Evolutionary conservation across 1,139 yeast genomes (phyloP), one percentile per base, ranked within the genome.

Genomic region (Yamadazyma jaroonii): DNA sequence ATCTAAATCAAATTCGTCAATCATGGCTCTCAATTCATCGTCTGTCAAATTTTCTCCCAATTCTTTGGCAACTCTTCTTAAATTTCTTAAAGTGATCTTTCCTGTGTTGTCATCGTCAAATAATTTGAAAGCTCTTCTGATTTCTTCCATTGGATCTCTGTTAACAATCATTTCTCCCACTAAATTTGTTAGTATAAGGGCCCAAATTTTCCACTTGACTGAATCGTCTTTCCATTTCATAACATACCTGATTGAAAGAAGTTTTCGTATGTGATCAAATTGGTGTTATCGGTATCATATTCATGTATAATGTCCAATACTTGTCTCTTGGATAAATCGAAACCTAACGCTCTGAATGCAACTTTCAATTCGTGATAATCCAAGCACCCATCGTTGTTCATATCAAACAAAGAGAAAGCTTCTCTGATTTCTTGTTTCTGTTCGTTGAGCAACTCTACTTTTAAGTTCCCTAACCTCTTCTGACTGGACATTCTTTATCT

Each of bases 1-100:
- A 59, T 94, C 97, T 42, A 92, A 66, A 62, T 94, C 99, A 56
- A 94, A 94, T 61, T 92, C 98, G 46, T 90, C 97, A 48, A 94
- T 92, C 98, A 94, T 92, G 9, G 97, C 97, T 48, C 85, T 76
- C 40, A 94, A 70, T 53, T 94, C 98, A 43, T 89, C 96, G 48
- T 92, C 98, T 8, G 88, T 84, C 42, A 94, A 67, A 52, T 84
- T 86, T 59, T 94, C 98, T 1, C 97, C 97, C 44, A 94, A 66
- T 48, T 92, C 97, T 53, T 85, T 85, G 12, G 97, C 95, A 1
- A 92, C 96, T 43, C 94, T 75, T 60, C 95, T 79, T 41, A 94
- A 72, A 54, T 90, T 87, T 48, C 92, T 76, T 38, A 92, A 69
- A 41, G 85, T 74, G 30, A 94, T 92, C 57, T 82, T 84, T 0